Conservation (phyloP, 345 rosid species). For the Hirschfeldia incana region DNA sequence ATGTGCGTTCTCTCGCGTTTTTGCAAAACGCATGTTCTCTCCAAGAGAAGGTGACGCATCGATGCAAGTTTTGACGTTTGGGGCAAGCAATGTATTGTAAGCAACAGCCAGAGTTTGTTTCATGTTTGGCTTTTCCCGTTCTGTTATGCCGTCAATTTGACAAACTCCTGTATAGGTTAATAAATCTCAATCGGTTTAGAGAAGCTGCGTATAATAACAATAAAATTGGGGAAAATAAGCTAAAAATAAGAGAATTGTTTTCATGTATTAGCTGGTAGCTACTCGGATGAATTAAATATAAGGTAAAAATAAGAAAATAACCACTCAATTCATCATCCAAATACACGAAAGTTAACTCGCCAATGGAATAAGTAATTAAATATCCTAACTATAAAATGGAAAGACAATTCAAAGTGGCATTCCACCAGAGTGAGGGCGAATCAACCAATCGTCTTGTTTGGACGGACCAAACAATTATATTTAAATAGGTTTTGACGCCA, state of each 20-base stretch:
- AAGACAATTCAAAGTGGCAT: constrained; percentile 32
- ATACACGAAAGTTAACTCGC: constrained; percentile 19
- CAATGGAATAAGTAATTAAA: background rate
- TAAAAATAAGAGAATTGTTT: background rate
- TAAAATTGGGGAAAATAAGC: background rate
- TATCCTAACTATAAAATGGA: constrained; percentile 12
- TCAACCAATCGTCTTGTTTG: constrained; percentile 24
- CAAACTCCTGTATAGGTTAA: constrained; percentile 54
- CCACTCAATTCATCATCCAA: constrained; percentile 34
- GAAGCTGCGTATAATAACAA: background rate
- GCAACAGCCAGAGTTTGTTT: constrained; percentile 57
- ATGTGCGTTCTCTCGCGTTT: constrained; percentile 21
- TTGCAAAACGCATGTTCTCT: constrained; percentile 28
- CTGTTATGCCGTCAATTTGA: constrained; percentile 54
- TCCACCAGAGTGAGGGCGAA: constrained; percentile 13
- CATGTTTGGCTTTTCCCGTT: constrained; percentile 68
- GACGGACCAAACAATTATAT: constrained; percentile 38
- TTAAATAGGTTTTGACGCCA: constrained; percentile 17
- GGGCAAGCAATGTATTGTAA: constrained; percentile 58
- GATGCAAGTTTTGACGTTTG: constrained; percentile 55
- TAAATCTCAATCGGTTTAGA: background rate
- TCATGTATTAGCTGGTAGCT: background rate
- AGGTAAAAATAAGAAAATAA: background rate
- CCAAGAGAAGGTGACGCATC: constrained; percentile 42
- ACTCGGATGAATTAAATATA: background rate